Base-by-base conservation (phyloP, 2,329 filamentous ascomycete genomes). In the Pseudogymnoascus sp. region DNA sequence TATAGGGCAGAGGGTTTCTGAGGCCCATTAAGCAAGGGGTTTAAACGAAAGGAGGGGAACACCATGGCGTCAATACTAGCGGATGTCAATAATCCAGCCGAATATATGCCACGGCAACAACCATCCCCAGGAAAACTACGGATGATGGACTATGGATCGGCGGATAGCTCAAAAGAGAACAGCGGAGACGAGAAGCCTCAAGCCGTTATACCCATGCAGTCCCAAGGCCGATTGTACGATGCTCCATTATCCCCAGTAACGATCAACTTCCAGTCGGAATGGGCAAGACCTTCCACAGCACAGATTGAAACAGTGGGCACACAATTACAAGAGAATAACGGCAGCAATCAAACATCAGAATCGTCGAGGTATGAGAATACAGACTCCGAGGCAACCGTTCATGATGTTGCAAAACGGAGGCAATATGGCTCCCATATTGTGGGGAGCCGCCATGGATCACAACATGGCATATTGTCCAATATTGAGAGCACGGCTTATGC, bases 161-260 rank as follows among this genome's bases (percentile, higher is more conserved):
- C 25, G 14, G 49, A 56, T 3, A 28, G 49, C 8, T 34, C 49
- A 14, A 56, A 56, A 56, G 49, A 56, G 28, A 56, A 56, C 49
- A 56, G 28, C 49, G 49, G 49, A 21, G 28, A 56, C 9, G 49
- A 56, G n/a, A 56, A 56, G 34, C 12, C 49, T 21, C 25, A 31
- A 18, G 6, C 49, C 28, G 23, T 49, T n/a, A 49, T 49, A 49
- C 65, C 69, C 12, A 67, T 69, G 40, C 67, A 70, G n/a, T 34
- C 66, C 3, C 62, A 65, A 43, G 69, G 68, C 12, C 66, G 77
- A 64, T 75, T 85, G 64, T 78, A 79, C 65, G 78, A 81, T 60
- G 77, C 79, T 14, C 83, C 84, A 31, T 76, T 80, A 28, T 86
- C 84, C 42, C 83, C 84, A 16, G 82, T 84, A 63, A 78, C 76